These are phyloP conservation scores for Naganishia vishniacii DNA, from an alignment of 768 basidiomycete genomes.

Conservation along the genomic window DNA sequence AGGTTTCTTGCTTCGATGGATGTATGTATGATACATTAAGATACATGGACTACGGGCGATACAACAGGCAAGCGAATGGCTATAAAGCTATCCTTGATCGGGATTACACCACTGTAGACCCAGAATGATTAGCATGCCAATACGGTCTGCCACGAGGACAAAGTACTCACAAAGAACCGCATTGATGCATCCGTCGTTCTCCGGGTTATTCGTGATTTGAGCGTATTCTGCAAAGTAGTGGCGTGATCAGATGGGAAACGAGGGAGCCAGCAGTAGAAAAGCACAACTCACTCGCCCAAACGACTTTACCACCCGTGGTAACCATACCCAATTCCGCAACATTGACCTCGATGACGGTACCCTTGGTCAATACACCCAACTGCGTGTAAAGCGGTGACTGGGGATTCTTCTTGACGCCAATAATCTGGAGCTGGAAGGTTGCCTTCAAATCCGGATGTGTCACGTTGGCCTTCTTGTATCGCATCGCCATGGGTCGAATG, in stretches of 20 bases:
- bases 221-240: slow-evolving; percentile 56
- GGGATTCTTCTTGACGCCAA: slow-evolving; percentile 98
- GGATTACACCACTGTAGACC: slow-evolving; percentile 6
- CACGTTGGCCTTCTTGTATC: slow-evolving; percentile 97
- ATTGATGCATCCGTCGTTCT: slow-evolving; percentile 95
- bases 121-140: background rate
- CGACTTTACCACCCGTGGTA: slow-evolving; percentile 83
- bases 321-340: slow-evolving; percentile 98
- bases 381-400: slow-evolving; percentile 66
- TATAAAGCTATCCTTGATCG: background rate
- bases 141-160: background rate
- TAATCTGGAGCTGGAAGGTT: slow-evolving; percentile 95
- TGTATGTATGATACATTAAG: slow-evolving; percentile 2
- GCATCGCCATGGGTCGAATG: slow-evolving; percentile 91
- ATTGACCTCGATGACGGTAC: slow-evolving; percentile 96
- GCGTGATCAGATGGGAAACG: background rate
- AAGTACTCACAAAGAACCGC: slow-evolving; percentile 60
- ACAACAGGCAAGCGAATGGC: background rate
- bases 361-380: slow-evolving; percentile 78
- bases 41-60: slow-evolving; percentile 10
- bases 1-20: background rate
- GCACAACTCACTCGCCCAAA: slow-evolving; percentile 49
- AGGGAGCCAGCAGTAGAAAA: background rate
- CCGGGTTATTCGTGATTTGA: slow-evolving; percentile 88
- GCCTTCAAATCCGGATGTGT: slow-evolving; percentile 98